phyloP scores from a whole-genome alignment of 1,139 yeast species.

The Yamadazyma friedrichii region DNA sequence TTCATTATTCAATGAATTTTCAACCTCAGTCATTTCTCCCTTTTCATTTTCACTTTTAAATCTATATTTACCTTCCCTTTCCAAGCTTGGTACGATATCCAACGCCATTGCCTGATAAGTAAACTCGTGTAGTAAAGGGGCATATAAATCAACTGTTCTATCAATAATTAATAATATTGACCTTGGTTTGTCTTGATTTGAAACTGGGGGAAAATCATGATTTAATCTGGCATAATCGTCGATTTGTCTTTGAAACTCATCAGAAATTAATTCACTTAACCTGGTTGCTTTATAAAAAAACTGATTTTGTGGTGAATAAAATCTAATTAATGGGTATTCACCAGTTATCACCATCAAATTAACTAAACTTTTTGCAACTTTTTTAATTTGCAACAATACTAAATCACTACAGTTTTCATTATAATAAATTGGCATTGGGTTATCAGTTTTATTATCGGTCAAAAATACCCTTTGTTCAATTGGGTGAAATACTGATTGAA shows the following conservation, averaged over 20 bases:
- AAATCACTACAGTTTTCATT: constrained; percentile 64
- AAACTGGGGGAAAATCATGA: constrained; percentile 61
- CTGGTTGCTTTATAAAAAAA: constrained; percentile 52
- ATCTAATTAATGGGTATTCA: constrained; percentile 85
- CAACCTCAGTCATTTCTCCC: constrained; percentile 49
- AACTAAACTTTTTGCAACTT: constrained; percentile 63
- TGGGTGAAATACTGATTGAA: constrained; percentile 31
- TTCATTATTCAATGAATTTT: constrained; percentile 51
- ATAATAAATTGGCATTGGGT: constrained; percentile 73
- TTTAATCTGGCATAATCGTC: constrained; percentile 74
- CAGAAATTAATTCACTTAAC: constrained; percentile 73
- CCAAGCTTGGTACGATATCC: constrained; percentile 59
- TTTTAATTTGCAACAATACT: constrained; percentile 55
- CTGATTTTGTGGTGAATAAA: constrained; percentile 52
- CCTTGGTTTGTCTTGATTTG: constrained; percentile 58
- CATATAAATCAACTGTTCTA: constrained; percentile 76
- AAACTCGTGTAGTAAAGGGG: constrained; percentile 88
- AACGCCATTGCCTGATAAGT: constrained; percentile 93
- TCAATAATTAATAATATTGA: constrained; percentile 77
- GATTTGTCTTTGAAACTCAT: constrained; percentile 64
- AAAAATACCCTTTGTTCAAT: constrained; percentile 41
- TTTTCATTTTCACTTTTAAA: constrained; percentile 63
- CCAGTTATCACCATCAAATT: constrained; percentile 76
- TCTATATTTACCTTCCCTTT: constrained; percentile 52
- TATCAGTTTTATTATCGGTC: constrained; percentile 35